Conservation (phyloP, 2,329 filamentous ascomycete species). For the Epichloe scottii region DNA sequence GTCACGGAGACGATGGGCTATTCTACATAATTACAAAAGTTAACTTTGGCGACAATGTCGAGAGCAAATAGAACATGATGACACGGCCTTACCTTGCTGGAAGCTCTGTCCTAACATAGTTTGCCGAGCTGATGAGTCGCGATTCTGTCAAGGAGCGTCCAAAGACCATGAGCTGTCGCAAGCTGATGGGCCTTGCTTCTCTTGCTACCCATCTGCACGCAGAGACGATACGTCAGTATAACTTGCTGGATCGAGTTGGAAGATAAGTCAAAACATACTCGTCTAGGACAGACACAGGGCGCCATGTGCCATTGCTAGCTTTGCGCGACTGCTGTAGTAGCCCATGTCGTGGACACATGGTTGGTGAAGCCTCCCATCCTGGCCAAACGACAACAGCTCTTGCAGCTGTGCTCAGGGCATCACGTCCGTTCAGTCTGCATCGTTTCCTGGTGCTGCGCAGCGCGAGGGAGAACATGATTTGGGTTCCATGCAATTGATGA, state of each 20-base stretch:
- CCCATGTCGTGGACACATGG: background rate
- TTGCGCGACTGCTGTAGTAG: slow-evolving; percentile 9
- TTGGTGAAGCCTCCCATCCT: background rate
- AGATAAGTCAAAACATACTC: slow-evolving; percentile 34
- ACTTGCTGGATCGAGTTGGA: background rate
- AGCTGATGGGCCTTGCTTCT: slow-evolving; percentile 86
- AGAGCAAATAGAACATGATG: background rate
- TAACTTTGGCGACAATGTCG: background rate
- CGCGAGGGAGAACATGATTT: slow-evolving; percentile 32
- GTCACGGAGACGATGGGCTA: slow-evolving; percentile 88
- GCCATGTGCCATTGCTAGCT: slow-evolving; percentile 35
- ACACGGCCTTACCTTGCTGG: slow-evolving; percentile 13
- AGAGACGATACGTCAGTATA: slow-evolving; percentile 5
- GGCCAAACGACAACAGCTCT: background rate
- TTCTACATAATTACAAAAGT: slow-evolving; percentile 31
- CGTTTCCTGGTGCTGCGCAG: slow-evolving; percentile 32
- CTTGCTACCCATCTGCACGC: slow-evolving; percentile 72
- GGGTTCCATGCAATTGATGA: slow-evolving; percentile 22
- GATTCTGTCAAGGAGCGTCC: slow-evolving; percentile 84
- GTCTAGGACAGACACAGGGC: slow-evolving; percentile 50
- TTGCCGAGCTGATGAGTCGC: slow-evolving; percentile 83
- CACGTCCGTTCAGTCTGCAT: slow-evolving; percentile 21
- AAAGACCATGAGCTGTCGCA: slow-evolving; percentile 95
- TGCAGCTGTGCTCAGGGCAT: slow-evolving; percentile 8
- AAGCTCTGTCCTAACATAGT: slow-evolving; percentile 92